Conservation (phyloP, 2,329 filamentous ascomycete genomes). For the Ascosphaera apis region DNA sequence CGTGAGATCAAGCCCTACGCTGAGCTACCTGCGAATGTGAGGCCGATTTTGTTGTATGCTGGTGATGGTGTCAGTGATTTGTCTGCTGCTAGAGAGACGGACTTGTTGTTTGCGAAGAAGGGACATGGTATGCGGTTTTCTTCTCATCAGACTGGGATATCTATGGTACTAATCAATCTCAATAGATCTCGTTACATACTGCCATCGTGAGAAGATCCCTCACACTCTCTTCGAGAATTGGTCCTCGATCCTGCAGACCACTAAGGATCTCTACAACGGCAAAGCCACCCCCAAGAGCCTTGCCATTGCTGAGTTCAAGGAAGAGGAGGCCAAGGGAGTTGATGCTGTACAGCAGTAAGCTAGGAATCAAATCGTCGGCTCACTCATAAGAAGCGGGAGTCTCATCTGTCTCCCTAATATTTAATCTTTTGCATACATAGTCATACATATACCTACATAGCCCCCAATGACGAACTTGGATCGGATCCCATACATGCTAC, state of each 20-base stretch:
- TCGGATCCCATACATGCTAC: too few species aligned
- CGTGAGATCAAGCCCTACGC: conserved; percentile 69
- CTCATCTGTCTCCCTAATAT: too few species aligned
- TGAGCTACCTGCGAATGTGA: conserved; percentile 37
- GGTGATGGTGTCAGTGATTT: conserved; percentile 87
- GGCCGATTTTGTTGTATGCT: conserved; percentile 79
- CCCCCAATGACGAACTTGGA: too few species aligned
- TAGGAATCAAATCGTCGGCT: too few species aligned
- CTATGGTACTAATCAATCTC: not conserved
- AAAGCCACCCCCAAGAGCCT: conserved; percentile 17
- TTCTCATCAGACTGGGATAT: not conserved
- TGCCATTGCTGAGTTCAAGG: conserved; percentile 3
- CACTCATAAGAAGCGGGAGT: too few species aligned
- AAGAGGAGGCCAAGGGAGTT: not conserved
- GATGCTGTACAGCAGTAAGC: too few species aligned
- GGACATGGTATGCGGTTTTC: conserved; percentile 44
- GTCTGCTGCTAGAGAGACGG: conserved; percentile 76
- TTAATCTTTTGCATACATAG: too few species aligned
- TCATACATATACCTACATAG: too few species aligned
- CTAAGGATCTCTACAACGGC: conserved; percentile 54
- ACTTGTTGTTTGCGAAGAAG: conserved; percentile 80
- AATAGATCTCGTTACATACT: conserved; percentile 66
- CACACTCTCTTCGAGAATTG: conserved; percentile 79
- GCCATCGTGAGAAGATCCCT: conserved; percentile 59
- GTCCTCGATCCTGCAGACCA: conserved; percentile 50